phyloP scores from a whole-genome alignment of 768 basidiomycete genomes.

The Paxillus ammoniavirescens region DNA sequence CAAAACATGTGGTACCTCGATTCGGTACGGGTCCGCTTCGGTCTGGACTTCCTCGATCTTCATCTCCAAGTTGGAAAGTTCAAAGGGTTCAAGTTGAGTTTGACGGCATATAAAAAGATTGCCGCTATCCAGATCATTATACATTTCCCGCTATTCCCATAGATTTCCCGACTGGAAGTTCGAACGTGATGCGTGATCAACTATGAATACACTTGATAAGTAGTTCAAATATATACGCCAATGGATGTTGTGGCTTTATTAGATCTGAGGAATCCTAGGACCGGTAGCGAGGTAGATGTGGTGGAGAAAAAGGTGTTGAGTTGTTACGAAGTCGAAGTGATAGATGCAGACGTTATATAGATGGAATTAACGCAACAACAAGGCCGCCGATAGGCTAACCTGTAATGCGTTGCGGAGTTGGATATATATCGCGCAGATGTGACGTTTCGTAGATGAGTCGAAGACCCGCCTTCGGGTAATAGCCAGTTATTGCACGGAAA shows the following conservation, averaged over 20 bases:
- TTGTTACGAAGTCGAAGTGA: slow-evolving; percentile 8
- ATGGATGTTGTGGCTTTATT: neutral
- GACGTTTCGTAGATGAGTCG: neutral
- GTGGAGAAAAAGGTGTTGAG: neutral
- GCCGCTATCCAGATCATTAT: too few species aligned
- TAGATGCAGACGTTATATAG: neutral
- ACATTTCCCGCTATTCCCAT: too few species aligned
- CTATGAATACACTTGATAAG: slow-evolving; percentile 3
- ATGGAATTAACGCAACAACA: slow-evolving; percentile 9
- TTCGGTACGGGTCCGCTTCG: too few species aligned
- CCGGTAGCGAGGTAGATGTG: neutral
- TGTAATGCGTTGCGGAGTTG: slow-evolving; percentile 10
- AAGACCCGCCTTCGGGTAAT: neutral
- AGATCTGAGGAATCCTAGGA: neutral
- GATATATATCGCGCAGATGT: slow-evolving; percentile 13
- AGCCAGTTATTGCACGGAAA: neutral
- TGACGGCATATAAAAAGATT: too few species aligned
- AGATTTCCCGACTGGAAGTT: neutral
- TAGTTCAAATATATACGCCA: slow-evolving; percentile 6
- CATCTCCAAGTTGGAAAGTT: too few species aligned
- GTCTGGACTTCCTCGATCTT: too few species aligned
- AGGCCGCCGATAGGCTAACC: neutral
- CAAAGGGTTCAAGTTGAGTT: too few species aligned
- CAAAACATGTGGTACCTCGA: too few species aligned
- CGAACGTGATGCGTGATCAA: neutral